These are phyloP conservation scores for Urtica urens DNA, from an alignment of 306 rosid genomes.

Conservation along the genomic window DNA sequence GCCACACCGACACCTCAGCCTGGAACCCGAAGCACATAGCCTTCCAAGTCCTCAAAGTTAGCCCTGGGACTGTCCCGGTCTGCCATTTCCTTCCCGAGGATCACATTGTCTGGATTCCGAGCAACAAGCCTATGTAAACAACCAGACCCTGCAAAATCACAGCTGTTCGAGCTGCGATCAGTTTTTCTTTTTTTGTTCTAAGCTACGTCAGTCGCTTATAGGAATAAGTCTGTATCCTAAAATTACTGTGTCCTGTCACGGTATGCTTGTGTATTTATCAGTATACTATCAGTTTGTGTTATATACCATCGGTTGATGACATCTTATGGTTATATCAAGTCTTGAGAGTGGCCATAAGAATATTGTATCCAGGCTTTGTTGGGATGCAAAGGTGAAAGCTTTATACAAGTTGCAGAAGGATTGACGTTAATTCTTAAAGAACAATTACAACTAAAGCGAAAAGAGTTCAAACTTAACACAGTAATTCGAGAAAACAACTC, in stretches of 20 bases:
- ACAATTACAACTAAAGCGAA: too few species aligned
- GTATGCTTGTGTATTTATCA: background rate
- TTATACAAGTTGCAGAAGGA: too few species aligned
- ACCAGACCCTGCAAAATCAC: background rate
- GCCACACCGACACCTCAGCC: slow-evolving; percentile 59
- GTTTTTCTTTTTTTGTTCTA: background rate
- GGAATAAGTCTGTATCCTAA: background rate
- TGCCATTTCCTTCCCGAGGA: slow-evolving; percentile 88
- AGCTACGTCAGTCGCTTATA: background rate
- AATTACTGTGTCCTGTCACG: background rate
- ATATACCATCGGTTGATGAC: background rate
- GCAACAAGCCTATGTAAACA: slow-evolving; percentile 13
- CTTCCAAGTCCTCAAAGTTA: slow-evolving; percentile 58
- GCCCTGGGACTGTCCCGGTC: slow-evolving; percentile 63
- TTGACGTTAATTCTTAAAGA: too few species aligned
- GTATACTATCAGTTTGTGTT: background rate
- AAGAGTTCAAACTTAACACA: too few species aligned
- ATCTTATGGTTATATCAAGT: background rate
- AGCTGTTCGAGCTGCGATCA: background rate
- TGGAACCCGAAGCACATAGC: slow-evolving; percentile 92
- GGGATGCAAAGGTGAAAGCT: too few species aligned
- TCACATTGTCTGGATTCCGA: slow-evolving; percentile 64
- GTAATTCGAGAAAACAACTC: too few species aligned
- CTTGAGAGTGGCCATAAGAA: too few species aligned
- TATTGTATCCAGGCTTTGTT: too few species aligned